Percentiles rank a stretch among this genome's conserved stretches.
Evolutionary conservation across 2,329 filamentous ascomycete genomes (phyloP).

Genomic region (Mycosphaerella arachidis): DNA sequence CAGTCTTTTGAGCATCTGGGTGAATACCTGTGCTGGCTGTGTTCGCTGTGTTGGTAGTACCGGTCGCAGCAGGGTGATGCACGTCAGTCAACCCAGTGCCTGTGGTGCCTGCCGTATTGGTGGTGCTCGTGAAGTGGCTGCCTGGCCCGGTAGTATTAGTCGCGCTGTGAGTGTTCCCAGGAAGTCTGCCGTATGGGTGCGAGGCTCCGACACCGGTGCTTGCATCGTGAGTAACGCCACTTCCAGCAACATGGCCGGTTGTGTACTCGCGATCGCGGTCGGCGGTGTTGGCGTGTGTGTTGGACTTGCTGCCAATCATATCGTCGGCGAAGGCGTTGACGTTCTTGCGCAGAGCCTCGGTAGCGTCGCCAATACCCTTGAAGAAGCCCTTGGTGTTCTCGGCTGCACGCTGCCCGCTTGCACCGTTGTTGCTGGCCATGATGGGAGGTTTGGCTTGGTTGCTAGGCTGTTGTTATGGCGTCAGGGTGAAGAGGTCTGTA

Average conservation of each 20-base stretch:
- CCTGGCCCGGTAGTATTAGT: not conserved
- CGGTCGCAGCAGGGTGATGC: not conserved
- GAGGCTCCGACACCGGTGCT: not conserved
- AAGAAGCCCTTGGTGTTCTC: slow-evolving; percentile 25
- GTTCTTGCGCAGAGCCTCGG: slow-evolving; percentile 27
- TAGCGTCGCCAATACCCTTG: slow-evolving; percentile 20
- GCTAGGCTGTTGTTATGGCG: slow-evolving; percentile 2
- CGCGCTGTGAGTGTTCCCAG: not conserved
- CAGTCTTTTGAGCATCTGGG: slow-evolving; percentile 5
- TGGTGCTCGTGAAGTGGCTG: not conserved
- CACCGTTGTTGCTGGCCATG: slow-evolving; percentile 12
- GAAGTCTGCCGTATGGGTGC: not conserved
- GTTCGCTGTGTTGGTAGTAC: not conserved
- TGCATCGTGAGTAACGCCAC: slow-evolving; percentile 1
- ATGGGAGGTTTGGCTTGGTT: slow-evolving; percentile 5
- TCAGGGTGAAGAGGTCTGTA: no score
- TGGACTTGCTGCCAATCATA: slow-evolving; percentile 16
- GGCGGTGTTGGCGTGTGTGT: slow-evolving; percentile 18
- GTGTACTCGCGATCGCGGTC: slow-evolving; percentile 17
- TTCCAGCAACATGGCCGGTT: slow-evolving; percentile 1
- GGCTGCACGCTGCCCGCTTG: slow-evolving; percentile 24
- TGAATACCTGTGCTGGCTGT: slow-evolving; percentile 1
- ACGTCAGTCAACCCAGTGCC: not conserved
- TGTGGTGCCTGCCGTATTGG: not conserved
- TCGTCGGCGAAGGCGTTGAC: slow-evolving; percentile 29